A percentile compares a stretch with the other conserved stretches of the same genome.
phyloP scores from a whole-genome alignment of 305 asterid species.

The Fraxinus albicans region DNA sequence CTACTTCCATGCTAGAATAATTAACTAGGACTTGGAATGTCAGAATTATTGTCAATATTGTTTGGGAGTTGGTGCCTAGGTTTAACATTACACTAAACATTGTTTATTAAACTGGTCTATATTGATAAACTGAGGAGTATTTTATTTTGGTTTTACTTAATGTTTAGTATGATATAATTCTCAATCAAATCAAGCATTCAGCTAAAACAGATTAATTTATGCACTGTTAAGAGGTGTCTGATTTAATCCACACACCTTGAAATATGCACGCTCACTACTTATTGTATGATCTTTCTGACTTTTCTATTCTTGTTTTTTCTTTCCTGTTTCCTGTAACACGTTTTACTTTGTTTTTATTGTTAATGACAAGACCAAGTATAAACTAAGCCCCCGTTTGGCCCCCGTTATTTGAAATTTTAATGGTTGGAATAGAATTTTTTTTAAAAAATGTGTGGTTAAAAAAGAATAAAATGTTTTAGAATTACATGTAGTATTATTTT shows the following conservation, averaged over 20 bases:
- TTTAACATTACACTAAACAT: background rate
- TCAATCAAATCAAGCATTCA: background rate
- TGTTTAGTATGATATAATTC: background rate
- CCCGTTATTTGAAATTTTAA: too few species aligned
- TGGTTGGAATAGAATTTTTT: too few species aligned
- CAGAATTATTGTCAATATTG: background rate
- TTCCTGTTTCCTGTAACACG: constrained; percentile 1
- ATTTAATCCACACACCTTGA: background rate
- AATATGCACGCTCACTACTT: background rate
- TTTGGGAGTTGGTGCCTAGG: background rate
- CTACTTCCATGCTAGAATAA: background rate
- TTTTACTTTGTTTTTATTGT: background rate
- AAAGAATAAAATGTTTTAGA: too few species aligned
- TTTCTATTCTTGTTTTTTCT: background rate
- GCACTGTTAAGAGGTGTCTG: constrained; percentile 2
- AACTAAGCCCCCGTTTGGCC: background rate
- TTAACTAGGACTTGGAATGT: background rate
- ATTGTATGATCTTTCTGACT: background rate
- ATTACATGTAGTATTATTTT: too few species aligned
- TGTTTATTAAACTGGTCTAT: background rate
- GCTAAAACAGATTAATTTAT: background rate
- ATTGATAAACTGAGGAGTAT: background rate
- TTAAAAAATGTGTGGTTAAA: too few species aligned
- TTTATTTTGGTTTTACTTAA: background rate
- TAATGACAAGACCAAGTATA: constrained; percentile 3